A percentile compares a stretch with the other conserved stretches of the same genome.
Evolutionary conservation across 352 stramenopile species (phyloP).

Genomic region (Phytopythium cucurbitacearum): DNA sequence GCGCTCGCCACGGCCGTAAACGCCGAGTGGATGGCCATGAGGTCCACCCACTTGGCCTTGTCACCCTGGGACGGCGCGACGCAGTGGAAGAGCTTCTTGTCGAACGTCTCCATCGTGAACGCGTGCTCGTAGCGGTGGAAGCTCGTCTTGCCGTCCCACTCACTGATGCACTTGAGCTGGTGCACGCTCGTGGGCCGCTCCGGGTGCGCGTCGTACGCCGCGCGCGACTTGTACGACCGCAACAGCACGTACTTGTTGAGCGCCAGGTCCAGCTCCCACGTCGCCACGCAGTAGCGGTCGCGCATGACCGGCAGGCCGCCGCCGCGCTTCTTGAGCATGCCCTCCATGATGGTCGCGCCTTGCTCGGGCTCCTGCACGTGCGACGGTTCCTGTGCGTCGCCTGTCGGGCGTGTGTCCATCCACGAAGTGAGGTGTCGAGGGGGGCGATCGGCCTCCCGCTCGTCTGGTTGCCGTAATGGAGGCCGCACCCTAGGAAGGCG

Average conservation of each 20-base stretch:
- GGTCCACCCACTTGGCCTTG: slow-evolving; percentile 62
- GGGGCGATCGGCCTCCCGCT: too few species aligned
- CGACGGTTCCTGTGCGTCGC: background rate
- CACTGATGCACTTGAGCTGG: slow-evolving; percentile 63
- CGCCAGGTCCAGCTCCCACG: slow-evolving; percentile 46
- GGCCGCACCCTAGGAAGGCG: too few species aligned
- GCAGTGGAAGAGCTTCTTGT: slow-evolving; percentile 76
- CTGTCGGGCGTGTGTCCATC: background rate
- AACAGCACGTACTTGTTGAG: slow-evolving; percentile 58
- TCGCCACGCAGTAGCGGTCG: slow-evolving; percentile 79
- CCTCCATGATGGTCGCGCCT: slow-evolving; percentile 48
- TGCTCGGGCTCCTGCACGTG: background rate
- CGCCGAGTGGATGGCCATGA: slow-evolving; percentile 36
- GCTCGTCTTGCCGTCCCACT: slow-evolving; percentile 74
- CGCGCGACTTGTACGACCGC: slow-evolving; percentile 63
- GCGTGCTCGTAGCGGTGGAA: slow-evolving; percentile 72
- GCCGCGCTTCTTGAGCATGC: slow-evolving; percentile 66
- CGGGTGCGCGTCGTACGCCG: slow-evolving; percentile 36
- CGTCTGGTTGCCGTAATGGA: too few species aligned
- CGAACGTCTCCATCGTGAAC: slow-evolving; percentile 67
- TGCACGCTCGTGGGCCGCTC: slow-evolving; percentile 50
- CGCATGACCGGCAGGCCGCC: slow-evolving; percentile 74
- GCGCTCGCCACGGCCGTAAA: slow-evolving; percentile 14
- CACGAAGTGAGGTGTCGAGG: background rate
- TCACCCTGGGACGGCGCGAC: slow-evolving; percentile 41